Evolutionary conservation across 2,329 filamentous ascomycete genomes (phyloP), one percentile per base, ranked within the genome.

Genomic region (Phaeosphaeria sp.): DNA sequence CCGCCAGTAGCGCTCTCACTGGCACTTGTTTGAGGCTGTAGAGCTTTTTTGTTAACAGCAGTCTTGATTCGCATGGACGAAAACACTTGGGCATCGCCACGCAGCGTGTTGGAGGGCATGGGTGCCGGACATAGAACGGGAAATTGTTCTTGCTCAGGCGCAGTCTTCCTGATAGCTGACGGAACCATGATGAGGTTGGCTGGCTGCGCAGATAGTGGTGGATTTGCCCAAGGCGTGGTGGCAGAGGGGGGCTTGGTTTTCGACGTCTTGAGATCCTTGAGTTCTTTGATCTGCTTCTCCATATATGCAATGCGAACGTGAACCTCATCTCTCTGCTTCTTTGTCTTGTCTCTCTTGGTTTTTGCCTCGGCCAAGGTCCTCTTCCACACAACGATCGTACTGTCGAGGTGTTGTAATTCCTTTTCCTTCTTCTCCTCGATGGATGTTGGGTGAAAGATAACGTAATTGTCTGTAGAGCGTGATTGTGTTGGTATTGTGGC

Each of bases 331-430:
- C 33, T 50, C 48, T 41, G 23, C 9, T 33, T 25, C n/a, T 5
- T 30, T 18, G 30, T 50, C 7, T n/a, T 1, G 2, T 41, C 15
- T 20, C 17, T 33, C 48, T 39, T 23, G 1, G 33, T 11, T 41
- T 21, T 9, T 25, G 48, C 48, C 10, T 20, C 33, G 2, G 30
- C 21, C n/a, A 50, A 13, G 11, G 21, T 22, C 6, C 33, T 50
- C 33, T 39, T 21, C 48, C 33, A 50, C 10, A 50, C 30, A 39
- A 30, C 21, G 30, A 50, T 50, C 48, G 48, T 50, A 15, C 48
- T 30, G 33, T 50, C 48, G 1, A 50, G 48, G 20, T 50, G 48
- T 20, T 50, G 30, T 10, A 50, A 18, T 4, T 50, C 48, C 11
- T 33, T 30, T 2, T 30, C 23, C 20, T 41, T 41, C 21, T 23